Conservation (phyloP, 1,284 basidiomycete species). For the Bjerkandera adusta region DNA sequence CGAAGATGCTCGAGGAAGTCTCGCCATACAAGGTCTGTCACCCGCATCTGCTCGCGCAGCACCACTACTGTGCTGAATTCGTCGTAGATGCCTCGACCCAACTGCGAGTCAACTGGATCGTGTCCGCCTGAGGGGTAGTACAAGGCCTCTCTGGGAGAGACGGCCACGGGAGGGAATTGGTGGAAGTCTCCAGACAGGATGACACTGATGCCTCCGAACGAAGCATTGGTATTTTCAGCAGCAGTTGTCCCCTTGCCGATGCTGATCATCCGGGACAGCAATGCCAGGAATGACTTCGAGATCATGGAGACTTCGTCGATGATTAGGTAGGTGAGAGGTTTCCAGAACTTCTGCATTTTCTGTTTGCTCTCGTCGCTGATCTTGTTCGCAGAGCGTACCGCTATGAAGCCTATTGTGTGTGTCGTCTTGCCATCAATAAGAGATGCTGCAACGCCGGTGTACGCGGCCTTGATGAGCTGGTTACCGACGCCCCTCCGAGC, state of each 20-base stretch:
- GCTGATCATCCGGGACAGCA: constrained; percentile 21
- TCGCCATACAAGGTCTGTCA: constrained; percentile 32
- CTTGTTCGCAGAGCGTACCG: constrained; percentile 3
- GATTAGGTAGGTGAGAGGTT: constrained; percentile 26
- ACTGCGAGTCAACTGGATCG: constrained; percentile 1
- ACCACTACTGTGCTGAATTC: constrained; percentile 35
- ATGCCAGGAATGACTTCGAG: constrained; percentile 25
- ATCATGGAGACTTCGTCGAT: constrained; percentile 37
- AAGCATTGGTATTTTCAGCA: constrained; percentile 1
- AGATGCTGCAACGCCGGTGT: constrained; percentile 35
- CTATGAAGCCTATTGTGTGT: constrained; percentile 19
- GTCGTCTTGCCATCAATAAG: constrained; percentile 32
- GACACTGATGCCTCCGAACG: constrained; percentile 37
- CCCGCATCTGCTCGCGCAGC: constrained; percentile 34
- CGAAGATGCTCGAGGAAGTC: constrained; percentile 32
- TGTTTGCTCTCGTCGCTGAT: constrained; percentile 10
- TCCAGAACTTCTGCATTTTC: constrained; percentile 19
- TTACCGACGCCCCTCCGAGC: constrained; percentile 1
- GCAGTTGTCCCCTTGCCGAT: constrained; percentile 18
- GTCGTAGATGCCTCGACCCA: constrained; percentile 33
- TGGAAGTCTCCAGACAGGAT: constrained; percentile 39
- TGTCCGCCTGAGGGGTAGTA: constrained; percentile 19
- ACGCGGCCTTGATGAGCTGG: constrained; percentile 29
- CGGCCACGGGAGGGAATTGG: constrained; percentile 38
- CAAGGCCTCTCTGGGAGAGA: constrained; percentile 15